Percentiles rank a stretch among this genome's conserved stretches.
Conservation (phyloP, 208 protist species). For the Naegleria gruberi region DNA sequence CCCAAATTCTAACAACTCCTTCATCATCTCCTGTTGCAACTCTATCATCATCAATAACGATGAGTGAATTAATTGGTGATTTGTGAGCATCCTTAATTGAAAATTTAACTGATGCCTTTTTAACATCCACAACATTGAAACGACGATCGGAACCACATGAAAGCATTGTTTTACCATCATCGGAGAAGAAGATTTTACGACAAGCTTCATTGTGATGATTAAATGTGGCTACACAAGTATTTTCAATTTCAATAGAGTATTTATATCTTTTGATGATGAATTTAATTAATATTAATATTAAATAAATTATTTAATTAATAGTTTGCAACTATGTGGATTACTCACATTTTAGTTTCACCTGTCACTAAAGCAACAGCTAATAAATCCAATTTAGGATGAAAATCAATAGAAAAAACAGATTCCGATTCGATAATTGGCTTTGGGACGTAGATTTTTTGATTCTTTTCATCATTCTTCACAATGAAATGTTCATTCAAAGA, state of each 20-base stretch:
- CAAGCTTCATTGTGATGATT: neutral
- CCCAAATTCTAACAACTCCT: neutral
- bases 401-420: neutral
- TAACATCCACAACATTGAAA: neutral
- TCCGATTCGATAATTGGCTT: neutral
- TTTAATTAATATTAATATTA: neutral
- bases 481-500: neutral
- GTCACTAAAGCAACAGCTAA: neutral
- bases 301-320: too few relatives aligned
- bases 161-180: neutral
- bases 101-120: neutral
- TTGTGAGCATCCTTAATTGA: neutral
- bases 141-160: neutral
- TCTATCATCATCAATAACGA: neutral
- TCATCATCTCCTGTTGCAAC: constrained; percentile 11
- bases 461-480: neutral
- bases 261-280: neutral
- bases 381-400: neutral
- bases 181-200: neutral
- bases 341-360: neutral
- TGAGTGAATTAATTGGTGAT: neutral
- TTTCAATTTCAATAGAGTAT: neutral
- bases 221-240: neutral
- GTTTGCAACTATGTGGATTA: too few relatives aligned
- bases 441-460: neutral